Percentiles rank a stretch among this genome's conserved stretches.
Conservation (phyloP, 2,329 filamentous ascomycete genomes). For the Pseudopyricularia javanii region DNA sequence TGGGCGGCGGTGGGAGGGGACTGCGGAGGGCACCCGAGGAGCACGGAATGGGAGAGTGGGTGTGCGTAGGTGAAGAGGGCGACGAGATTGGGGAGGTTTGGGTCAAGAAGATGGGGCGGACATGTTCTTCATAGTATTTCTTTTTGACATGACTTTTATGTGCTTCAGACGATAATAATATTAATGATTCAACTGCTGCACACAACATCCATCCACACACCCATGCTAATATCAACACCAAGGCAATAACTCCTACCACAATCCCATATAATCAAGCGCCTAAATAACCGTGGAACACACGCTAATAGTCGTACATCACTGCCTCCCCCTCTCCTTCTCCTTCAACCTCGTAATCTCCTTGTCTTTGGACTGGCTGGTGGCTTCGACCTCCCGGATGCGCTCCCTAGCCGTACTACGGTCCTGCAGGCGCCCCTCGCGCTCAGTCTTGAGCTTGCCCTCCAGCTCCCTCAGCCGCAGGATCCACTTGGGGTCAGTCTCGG, state of each 20-base stretch:
- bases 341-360: background rate
- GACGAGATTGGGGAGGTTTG: slow-evolving; percentile 60
- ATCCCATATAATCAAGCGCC: no score
- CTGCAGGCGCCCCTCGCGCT: slow-evolving; percentile 73
- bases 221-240: no score
- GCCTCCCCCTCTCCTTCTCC: slow-evolving; percentile 1
- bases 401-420: slow-evolving; percentile 77
- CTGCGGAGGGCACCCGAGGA: slow-evolving; percentile 45
- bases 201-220: no score
- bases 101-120: slow-evolving; percentile 24
- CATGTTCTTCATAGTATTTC: no score
- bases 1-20: slow-evolving; percentile 67
- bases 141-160: no score
- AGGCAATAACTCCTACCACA: no score
- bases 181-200: no score
- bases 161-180: no score
- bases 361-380: slow-evolving; percentile 6
- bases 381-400: slow-evolving; percentile 51
- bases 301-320: background rate
- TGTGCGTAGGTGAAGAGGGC: slow-evolving; percentile 48
- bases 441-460: slow-evolving; percentile 78
- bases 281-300: no score
- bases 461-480: slow-evolving; percentile 75
- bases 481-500: slow-evolving; percentile 58
- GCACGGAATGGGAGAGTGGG: slow-evolving; percentile 62